A percentile compares a stretch with the other conserved stretches of the same genome.
Conservation (phyloP, 1,139 yeast genomes). For the Kodamaea fungicola region DNA sequence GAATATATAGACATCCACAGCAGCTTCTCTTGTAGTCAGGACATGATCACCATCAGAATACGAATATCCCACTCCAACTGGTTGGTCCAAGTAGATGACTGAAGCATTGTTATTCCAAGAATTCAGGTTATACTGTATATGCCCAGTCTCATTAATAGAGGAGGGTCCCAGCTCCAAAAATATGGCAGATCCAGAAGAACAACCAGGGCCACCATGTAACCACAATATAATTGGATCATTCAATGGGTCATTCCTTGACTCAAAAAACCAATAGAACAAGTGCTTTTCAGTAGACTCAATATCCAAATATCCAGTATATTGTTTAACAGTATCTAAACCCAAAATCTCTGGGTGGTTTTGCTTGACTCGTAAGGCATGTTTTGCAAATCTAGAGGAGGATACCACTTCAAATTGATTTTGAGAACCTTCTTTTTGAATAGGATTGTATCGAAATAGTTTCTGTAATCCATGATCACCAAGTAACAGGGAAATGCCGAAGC, state of each 20-base stretch:
- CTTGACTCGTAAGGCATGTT: slow-evolving; percentile 40
- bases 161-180: slow-evolving; percentile 70
- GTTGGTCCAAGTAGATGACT: slow-evolving; percentile 70
- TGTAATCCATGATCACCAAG: no score
- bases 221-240: slow-evolving; percentile 62
- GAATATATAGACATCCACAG: slow-evolving; percentile 75
- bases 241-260: slow-evolving; percentile 50
- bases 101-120: slow-evolving; percentile 72
- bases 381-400: slow-evolving; percentile 19
- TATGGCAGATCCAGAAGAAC: slow-evolving; percentile 65
- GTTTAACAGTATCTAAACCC: slow-evolving; percentile 56
- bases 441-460: no score
- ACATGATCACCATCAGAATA: slow-evolving; percentile 57
- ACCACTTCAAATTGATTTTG: slow-evolving; percentile 9
- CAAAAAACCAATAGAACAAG: slow-evolving; percentile 77
- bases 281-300: slow-evolving; percentile 58
- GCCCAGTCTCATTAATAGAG: slow-evolving; percentile 44
- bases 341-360: slow-evolving; percentile 39
- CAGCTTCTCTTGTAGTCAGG: slow-evolving; percentile 65
- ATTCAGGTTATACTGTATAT: slow-evolving; percentile 56
- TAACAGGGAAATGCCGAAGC: no score
- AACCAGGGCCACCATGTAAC: slow-evolving; percentile 79
- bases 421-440: no score
- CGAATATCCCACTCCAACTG: slow-evolving; percentile 76
- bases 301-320: slow-evolving; percentile 65